Base-by-base conservation (phyloP, 495 filamentous ascomycete genomes). In the Aspergillus mulundensis region DNA sequence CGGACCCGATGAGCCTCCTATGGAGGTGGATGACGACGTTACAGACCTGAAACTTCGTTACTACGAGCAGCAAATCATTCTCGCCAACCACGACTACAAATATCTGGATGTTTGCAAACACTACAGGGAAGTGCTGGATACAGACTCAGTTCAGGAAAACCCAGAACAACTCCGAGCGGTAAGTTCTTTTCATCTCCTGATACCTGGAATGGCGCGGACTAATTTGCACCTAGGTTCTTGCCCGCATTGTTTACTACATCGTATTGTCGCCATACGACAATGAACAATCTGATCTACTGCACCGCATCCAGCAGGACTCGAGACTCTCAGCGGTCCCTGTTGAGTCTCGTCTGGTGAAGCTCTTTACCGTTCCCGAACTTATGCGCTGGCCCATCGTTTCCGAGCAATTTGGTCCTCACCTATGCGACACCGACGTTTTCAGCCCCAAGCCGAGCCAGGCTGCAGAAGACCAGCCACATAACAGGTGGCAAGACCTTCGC, bases 361-460 rank as follows among this genome's bases (percentile, higher is more conserved):
- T 90, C 44, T 98, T 97, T 73, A 98, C 94, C 36, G 84, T 95
- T 6, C 91, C 88, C 58, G 95, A 98, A 73, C 78, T 98, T 52
- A 98, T 98, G 94, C 87, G 92, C 67, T 98, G 94, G 94, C 93
- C 94, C 20, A 84, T 91, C 63, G 89, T 98, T 21, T 79, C 90
- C 16, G 82, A 91, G 68, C 77, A 86, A 24, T 98, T 92, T 61
- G 91, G 91, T 6, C 84, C 89, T 25, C 89, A 95, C 63, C 81
- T 98, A n/a, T 90, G 88, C 73, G 76, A 77, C 61, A 96, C 90
- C 21, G 94, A 97, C 66, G 87, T 98, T 60, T 98, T 98, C 70
- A 72, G 71, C 44, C 57, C 68, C 39, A 70, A 80, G 40, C 66
- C 81, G 36, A 79, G 79, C 57, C 80, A 86, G 62, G 80, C 83